Base-by-base conservation (phyloP, 345 rosid genomes). In the Balakata baccata region DNA sequence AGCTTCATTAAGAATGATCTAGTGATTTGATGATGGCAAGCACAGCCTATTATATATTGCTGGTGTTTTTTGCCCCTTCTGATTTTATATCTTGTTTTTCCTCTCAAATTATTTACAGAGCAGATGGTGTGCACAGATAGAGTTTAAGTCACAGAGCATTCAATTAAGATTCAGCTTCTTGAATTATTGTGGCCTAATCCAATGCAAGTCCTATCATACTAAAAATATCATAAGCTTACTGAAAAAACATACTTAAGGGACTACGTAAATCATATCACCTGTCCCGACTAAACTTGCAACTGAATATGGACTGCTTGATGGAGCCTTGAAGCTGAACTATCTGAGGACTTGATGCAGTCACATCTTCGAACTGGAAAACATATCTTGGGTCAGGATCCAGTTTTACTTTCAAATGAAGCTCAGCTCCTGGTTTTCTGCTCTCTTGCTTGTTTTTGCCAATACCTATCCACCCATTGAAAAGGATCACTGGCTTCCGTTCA, bases 321-420 rank as follows among this genome's bases (percentile, higher is more conserved):
- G 97, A 89, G 77, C 98, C 93, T 75, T 86, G 96, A 76, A 90
- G 94, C 86, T 94, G 98, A 81, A 90, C 96, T 54, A 94, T 88
- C 83, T 94, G 98, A 81, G 98, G 97, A 73, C 98, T 94, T 78
- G 79, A 74, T 66, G 82, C 87, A 58, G 96, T 92, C 68, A 84
- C 80, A 75, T 94, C 98, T 80, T 94, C 98, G 61, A 94, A 94
- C 86, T 94, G 96, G 81, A 94, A 94, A 43, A 94, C 88, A 65
- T 90, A 94, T 76, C 97, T 83, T 43, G 98, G 98, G 81, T 94
- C 97, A 74, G 98, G 98, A 85, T 90, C 98, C 1, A 92, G 85
- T 79, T 90, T 89, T 71, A 94, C 94, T 76, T 82, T 89, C 86
- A 94, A 80, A 77, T 94, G 98, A 80, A 94, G 98, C 77, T 92